Conservation (phyloP, 805 yeast genomes). For the Starmera dryadoides region DNA sequence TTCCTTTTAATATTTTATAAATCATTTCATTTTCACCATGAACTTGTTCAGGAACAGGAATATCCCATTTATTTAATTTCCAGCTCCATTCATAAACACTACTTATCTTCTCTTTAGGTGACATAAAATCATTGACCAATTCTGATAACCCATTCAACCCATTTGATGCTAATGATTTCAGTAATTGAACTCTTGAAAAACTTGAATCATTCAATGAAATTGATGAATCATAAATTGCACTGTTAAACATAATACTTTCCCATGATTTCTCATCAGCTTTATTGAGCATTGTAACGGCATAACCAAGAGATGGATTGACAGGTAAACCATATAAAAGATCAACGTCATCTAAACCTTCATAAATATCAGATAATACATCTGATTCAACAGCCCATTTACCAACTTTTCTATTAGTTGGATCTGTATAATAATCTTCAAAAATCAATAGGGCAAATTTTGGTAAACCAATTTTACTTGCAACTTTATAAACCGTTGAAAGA, state of each 20-base stretch:
- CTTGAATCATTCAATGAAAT: conserved; percentile 7
- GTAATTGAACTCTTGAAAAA: conserved; percentile 13
- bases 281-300: conserved; percentile 38
- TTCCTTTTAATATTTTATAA: conserved; percentile 43
- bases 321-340: conserved; percentile 67
- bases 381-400: conserved; percentile 5
- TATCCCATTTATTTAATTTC: conserved; percentile 74
- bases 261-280: conserved; percentile 23
- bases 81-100: conserved; percentile 57
- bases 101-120: conserved; percentile 7
- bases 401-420: conserved; percentile 1
- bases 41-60: conserved; percentile 39
- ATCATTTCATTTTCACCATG: conserved; percentile 36
- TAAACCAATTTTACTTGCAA: conserved; percentile 18
- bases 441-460: conserved; percentile 25
- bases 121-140: conserved; percentile 26
- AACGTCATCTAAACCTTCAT: conserved; percentile 46
- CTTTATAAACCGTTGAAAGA: conserved; percentile 6
- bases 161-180: conserved; percentile 34
- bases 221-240: conserved; percentile 48
- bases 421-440: conserved; percentile 25
- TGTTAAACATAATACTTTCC: conserved; percentile 44
- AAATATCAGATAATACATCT: conserved; percentile 27
- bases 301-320: conserved; percentile 41
- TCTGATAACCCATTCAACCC: conserved; percentile 57